phyloP scores from a whole-genome alignment of 2,329 filamentous ascomycete species.

The Cytospora mali region DNA sequence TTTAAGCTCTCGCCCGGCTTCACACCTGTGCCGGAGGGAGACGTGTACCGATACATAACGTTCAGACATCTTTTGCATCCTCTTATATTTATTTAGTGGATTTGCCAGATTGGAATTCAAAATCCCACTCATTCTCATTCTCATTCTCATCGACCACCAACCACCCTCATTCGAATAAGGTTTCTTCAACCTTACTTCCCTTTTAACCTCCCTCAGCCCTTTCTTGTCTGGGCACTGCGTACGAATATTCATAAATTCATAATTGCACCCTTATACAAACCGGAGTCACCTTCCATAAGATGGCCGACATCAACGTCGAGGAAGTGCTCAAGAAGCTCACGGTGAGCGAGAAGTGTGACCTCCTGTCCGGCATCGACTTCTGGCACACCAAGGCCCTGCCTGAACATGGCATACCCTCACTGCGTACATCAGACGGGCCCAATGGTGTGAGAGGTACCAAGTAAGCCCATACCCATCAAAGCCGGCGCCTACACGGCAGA shows the following conservation, averaged over 20 bases:
- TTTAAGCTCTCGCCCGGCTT: neutral
- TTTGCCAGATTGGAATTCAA: neutral
- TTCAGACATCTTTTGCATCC: neutral
- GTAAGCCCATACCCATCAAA: constrained; percentile 15
- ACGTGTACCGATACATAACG: neutral
- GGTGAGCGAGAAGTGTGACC: constrained; percentile 54
- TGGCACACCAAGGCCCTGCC: constrained; percentile 69
- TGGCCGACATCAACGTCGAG: constrained; percentile 58
- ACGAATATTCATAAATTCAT: neutral
- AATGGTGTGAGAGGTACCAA: constrained; percentile 69
- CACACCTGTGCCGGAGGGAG: neutral
- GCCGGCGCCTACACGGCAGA: neutral
- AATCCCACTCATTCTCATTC: neutral
- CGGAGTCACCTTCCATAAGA: constrained; percentile 33
- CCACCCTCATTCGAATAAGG: neutral
- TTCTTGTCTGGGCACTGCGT: neutral
- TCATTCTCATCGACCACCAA: neutral
- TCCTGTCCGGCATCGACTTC: constrained; percentile 64
- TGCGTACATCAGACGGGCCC: constrained; percentile 69
- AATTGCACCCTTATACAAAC: neutral
- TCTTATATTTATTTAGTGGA: neutral
- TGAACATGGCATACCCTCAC: constrained; percentile 62
- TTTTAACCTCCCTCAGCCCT: neutral
- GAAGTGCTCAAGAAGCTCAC: constrained; percentile 57
- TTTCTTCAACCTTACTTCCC: neutral